phyloP scores from a whole-genome alignment of 805 yeast species.

The Ogataea sp. region DNA sequence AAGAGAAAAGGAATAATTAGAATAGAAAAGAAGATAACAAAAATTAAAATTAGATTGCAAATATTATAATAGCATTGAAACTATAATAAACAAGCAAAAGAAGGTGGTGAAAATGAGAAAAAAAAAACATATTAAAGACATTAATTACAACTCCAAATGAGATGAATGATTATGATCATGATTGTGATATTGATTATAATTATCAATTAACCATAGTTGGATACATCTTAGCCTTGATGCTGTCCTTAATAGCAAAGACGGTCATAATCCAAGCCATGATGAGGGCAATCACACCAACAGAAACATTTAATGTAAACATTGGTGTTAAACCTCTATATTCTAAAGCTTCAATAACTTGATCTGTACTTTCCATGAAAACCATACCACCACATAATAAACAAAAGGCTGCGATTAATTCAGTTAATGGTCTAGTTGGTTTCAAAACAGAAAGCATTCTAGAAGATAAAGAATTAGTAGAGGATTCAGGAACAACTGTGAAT shows the following conservation, averaged over 20 bases:
- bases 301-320: conserved; percentile 86
- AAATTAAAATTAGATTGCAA: too few relatives aligned
- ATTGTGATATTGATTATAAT: too few relatives aligned
- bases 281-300: conserved; percentile 70
- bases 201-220: neutral
- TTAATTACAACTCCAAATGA: too few relatives aligned
- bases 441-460: conserved; percentile 9
- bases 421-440: conserved; percentile 66
- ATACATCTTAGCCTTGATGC: neutral
- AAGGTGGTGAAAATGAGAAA: too few relatives aligned
- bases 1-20: too few relatives aligned
- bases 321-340: conserved; percentile 76
- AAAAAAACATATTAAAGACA: too few relatives aligned
- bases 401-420: conserved; percentile 76
- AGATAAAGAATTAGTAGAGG: neutral
- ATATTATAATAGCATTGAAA: too few relatives aligned
- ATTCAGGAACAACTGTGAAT: conserved; percentile 17
- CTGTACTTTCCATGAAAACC: conserved; percentile 87
- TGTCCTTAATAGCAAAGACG: conserved; percentile 52
- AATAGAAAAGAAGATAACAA: too few relatives aligned
- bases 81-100: too few relatives aligned
- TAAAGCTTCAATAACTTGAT: conserved; percentile 74
- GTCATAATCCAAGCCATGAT: conserved; percentile 85
- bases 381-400: conserved; percentile 82
- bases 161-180: too few relatives aligned